phyloP scores from a whole-genome alignment of 805 yeast genomes.

The Ogataea paraovalis region DNA sequence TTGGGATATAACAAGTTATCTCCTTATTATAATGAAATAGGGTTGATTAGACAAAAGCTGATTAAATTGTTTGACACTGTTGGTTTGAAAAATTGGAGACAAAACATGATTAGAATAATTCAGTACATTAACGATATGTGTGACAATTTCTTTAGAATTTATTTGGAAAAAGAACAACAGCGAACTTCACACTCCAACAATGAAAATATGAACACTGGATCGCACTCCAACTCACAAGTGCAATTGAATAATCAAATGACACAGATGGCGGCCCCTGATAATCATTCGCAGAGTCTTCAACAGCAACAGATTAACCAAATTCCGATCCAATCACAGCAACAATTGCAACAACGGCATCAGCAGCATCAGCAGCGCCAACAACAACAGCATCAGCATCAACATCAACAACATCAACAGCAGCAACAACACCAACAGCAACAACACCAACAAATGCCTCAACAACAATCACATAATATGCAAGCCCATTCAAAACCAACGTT shows the following conservation, averaged over 20 bases:
- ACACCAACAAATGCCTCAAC: not conserved
- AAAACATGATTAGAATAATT: constrained; percentile 28
- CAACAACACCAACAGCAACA: not conserved
- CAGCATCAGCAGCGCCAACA: constrained; percentile 1
- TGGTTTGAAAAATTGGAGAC: constrained; percentile 26
- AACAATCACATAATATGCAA: constrained; percentile 1
- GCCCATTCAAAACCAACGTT: not conserved
- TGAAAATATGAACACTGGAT: not conserved
- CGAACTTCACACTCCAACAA: not conserved
- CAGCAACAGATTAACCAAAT: no score
- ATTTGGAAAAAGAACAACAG: constrained; percentile 11
- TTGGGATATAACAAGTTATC: constrained; percentile 33
- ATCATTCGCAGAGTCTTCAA: no score
- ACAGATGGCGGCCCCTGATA: not conserved
- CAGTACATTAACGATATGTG: constrained; percentile 32
- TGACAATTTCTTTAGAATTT: constrained; percentile 25
- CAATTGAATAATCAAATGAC: not conserved
- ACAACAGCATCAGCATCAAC: not conserved
- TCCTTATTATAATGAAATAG: constrained; percentile 24
- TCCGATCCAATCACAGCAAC: not conserved
- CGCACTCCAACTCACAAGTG: not conserved
- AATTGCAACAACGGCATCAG: not conserved
- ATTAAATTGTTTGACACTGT: constrained; percentile 28
- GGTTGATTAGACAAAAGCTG: constrained; percentile 25
- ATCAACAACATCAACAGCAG: not conserved